Evolutionary conservation across 306 rosid species (phyloP).

Genomic region (Malus fusca): DNA sequence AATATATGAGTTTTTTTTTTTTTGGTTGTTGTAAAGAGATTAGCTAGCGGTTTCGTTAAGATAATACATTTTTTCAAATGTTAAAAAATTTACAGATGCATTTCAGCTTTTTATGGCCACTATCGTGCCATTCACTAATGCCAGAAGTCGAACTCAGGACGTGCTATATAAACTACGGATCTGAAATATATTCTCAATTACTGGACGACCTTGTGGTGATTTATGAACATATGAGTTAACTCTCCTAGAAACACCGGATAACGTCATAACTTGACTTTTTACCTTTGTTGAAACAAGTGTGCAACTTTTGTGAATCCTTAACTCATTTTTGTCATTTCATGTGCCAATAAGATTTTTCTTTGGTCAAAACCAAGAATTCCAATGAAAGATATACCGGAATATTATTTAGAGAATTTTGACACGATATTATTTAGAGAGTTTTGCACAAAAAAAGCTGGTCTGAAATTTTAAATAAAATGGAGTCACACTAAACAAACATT

Average conservation of each 20-base stretch:
- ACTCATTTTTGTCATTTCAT: neutral
- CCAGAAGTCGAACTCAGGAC: rapidly evolving
- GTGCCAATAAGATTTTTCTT: neutral
- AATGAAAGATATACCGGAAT: too few species aligned
- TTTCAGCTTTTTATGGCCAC: rapidly evolving
- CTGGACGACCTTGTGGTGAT: rapidly evolving
- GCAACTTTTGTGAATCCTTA: neutral
- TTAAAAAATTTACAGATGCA: too few species aligned
- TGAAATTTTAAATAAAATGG: too few species aligned
- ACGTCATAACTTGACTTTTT: neutral
- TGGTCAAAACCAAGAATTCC: neutral
- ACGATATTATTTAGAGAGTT: too few species aligned
- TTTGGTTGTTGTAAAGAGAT: too few species aligned
- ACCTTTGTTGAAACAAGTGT: neutral
- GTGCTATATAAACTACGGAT: rapidly evolving
- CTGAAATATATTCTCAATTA: too few species aligned
- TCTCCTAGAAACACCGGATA: neutral
- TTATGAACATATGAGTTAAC: neutral
- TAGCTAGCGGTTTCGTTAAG: too few species aligned
- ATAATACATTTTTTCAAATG: too few species aligned
- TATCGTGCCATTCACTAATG: too few species aligned
- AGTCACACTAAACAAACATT: too few species aligned
- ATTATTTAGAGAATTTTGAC: too few species aligned
- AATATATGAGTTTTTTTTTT: neutral
- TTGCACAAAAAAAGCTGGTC: too few species aligned